Evolutionary conservation across 306 rosid genomes (phyloP), one percentile per base, ranked within the genome.

Genomic region (Corylus avellana): DNA sequence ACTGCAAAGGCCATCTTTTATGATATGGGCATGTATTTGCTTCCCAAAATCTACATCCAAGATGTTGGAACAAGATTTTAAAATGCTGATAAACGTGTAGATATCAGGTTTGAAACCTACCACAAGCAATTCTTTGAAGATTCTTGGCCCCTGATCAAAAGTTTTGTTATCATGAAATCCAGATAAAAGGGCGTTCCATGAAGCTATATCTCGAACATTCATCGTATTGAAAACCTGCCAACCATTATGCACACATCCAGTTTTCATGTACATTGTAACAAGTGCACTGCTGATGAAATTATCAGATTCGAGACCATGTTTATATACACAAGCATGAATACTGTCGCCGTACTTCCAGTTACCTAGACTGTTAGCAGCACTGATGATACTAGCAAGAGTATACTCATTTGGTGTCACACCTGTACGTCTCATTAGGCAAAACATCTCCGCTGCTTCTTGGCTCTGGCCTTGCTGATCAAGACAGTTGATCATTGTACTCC

Each of bases 211-310:
- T 7, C 47, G 78, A 39, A 27, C 74, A 70, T 46, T 4, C 64
- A 83, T 75, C 1, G 70, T 64, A 74, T 83, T 75, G 79, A 83
- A 83, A 7, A 75, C 86, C 35, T 29, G 75, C 47, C 66, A 44
- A 32, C 86, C 86, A 44, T 74, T 77, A 56, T 11, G 78, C 37
- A 76, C 72, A 79, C 54, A 63, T 12, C 80, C 80, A 62, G 44
- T 56, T 79, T 79, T 83, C 83, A 83, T 83, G 80, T 83, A 79
- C 86, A 83, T 83, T 53, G 80, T 83, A 68, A 79, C 75, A 44
- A 83, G 80, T 55, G 72, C 75, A 63, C 79, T 83, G 67, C 83
- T 79, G 16, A 83, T 78, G 12, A 74, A 70, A 44, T 59, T 68
- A 59, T 83, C 78, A 72, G 17, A 70, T 75, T 79, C 80, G 22